These are phyloP conservation scores for Macrocybe gigantea DNA, from an alignment of 768 basidiomycete species.

Conservation along the genomic window DNA sequence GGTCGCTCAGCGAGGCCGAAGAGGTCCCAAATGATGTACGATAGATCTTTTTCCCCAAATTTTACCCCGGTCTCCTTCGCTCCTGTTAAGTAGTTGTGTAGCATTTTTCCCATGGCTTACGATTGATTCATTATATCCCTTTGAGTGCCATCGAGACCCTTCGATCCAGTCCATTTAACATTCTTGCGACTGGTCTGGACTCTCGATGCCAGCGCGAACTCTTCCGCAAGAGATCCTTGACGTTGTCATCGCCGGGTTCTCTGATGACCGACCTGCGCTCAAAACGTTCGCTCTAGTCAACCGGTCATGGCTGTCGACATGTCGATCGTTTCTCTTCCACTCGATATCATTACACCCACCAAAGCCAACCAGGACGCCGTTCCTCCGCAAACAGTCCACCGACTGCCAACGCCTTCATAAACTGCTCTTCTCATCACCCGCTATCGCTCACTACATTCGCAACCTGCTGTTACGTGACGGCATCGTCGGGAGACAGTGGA, in stretches of 20 bases:
- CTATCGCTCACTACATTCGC: too few relatives aligned
- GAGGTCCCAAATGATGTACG: neutral
- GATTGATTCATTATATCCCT: too few relatives aligned
- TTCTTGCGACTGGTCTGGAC: neutral
- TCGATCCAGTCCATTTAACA: neutral
- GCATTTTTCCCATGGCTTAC: neutral
- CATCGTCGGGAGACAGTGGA: too few relatives aligned
- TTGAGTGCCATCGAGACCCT: too few relatives aligned
- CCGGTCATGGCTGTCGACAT: constrained; percentile 18
- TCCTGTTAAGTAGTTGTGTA: neutral
- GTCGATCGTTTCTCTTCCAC: constrained; percentile 19
- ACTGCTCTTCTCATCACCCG: neutral
- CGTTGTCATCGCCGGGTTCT: constrained; percentile 18
- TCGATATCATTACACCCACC: constrained; percentile 15
- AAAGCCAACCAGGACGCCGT: neutral
- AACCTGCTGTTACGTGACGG: too few relatives aligned
- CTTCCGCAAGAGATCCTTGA: constrained; percentile 25
- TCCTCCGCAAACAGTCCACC: neutral
- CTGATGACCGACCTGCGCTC: constrained; percentile 14
- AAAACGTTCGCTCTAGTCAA: constrained; percentile 21
- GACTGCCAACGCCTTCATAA: constrained; percentile 1
- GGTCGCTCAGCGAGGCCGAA: neutral
- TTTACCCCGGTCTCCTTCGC: constrained; percentile 5
- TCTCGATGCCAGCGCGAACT: neutral
- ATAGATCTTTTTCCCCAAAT: neutral